Conservation (phyloP, 352 stramenopile species). For the Globisporangium acanthophoron region DNA sequence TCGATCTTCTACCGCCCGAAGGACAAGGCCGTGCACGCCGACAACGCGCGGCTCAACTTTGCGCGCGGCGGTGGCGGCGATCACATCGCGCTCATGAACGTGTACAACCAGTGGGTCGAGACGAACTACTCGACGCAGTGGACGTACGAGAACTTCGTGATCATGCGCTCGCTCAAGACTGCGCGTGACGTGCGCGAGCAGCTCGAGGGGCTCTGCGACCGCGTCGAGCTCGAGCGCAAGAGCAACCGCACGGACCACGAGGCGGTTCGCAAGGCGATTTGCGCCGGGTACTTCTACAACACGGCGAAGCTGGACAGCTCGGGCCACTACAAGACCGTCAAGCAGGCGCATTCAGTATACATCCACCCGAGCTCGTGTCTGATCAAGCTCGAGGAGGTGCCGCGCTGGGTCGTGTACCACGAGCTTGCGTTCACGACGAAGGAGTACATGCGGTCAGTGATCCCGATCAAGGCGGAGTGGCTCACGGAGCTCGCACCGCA, state of each 20-base stretch:
- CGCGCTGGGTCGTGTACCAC: conserved; percentile 97
- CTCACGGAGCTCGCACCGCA: conserved; percentile 98
- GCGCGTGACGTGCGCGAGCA: conserved; percentile 99
- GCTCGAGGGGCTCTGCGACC: conserved; percentile 97
- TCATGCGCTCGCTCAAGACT: conserved; percentile 96
- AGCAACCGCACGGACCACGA: conserved; percentile 90
- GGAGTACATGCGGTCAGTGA: conserved; percentile 98
- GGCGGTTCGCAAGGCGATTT: conserved; percentile 95
- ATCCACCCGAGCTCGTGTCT: conserved; percentile 99
- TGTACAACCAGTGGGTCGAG: conserved; percentile 98
- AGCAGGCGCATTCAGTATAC: conserved; percentile 95
- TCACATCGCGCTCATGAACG: conserved; percentile 95
- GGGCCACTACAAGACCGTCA: conserved; percentile 99
- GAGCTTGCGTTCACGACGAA: conserved; percentile 99
- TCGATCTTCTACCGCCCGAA: conserved; percentile 99
- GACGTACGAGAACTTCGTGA: conserved; percentile 96
- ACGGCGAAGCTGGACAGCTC: conserved; percentile 94
- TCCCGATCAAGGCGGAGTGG: conserved; percentile 97
- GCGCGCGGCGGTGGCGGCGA: conserved; percentile 95
- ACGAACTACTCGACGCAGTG: conserved; percentile 96
- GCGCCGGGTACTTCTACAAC: conserved; percentile 99
- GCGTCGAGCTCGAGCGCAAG: conserved; percentile 94
- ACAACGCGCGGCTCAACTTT: conserved; percentile 99
- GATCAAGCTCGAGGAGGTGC: conserved; percentile 84
- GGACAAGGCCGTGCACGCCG: conserved; percentile 97